Evolutionary conservation across 768 basidiomycete genomes (phyloP), one percentile per base, ranked within the genome.

Genomic region (Lactarius indigo): DNA sequence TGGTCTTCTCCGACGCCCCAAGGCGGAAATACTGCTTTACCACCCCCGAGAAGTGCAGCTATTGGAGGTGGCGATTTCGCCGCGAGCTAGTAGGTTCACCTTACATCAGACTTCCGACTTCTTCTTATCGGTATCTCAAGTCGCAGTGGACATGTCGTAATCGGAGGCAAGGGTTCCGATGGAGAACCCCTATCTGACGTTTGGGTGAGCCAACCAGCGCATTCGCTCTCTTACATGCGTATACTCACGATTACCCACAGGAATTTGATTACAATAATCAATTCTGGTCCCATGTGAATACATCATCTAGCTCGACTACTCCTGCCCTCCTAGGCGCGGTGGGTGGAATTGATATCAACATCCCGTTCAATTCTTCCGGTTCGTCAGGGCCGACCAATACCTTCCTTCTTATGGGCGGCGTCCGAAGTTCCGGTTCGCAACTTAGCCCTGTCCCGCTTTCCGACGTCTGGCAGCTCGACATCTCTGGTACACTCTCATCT

Each of bases 211-310:
- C 15, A 31, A 63, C 42, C 64, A 37, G 37, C n/a, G 55, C 54
- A 33, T n/a, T 62, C 52, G 59, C 61, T 65, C 37, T 61, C 39
- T 61, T 55, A 31, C 57, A 35, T 64, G 28, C 13, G 39, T 26
- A 17, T 52, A 28, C 50, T 64, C 47, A 63, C 30, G 35, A 74
- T 41, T 6, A 39, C 54, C 44, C 57, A n/a, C 72, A 92, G 90
- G 90, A 91, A 77, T 94, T 81, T 72, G 89, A 91, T 75, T 92
- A 87, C 71, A 82, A 74, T 64, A 87, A 86, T 71, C 80, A 91
- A 64, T 93, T 93, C 73, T 94, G 92, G 92, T 81, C 87, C 0
- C 70, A 83, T 71, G 84, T 92, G 39, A 69, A 68, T 20, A 70
- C 89, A 5, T 57, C 70, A 56, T 33, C 64, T 42, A 79, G 84